phyloP scores from a whole-genome alignment of 805 yeast genomes.

The Wickerhamomyces alni region DNA sequence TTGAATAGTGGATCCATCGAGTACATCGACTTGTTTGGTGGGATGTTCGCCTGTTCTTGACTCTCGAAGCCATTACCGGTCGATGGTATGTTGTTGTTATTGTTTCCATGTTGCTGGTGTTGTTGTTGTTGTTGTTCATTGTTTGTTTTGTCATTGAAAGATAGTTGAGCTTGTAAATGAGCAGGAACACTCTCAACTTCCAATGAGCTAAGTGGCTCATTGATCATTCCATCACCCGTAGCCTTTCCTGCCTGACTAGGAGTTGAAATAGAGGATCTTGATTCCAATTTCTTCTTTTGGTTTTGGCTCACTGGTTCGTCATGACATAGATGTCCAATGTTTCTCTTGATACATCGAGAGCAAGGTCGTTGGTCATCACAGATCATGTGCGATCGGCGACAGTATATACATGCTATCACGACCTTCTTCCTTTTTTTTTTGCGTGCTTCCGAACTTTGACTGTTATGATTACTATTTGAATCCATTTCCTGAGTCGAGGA shows the following conservation, averaged over 20 bases:
- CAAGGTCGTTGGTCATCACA: slow-evolving; percentile 82
- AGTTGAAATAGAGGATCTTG: background rate
- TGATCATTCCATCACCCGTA: background rate
- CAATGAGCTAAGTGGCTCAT: slow-evolving; percentile 9
- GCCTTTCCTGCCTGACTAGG: background rate
- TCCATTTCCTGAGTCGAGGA: background rate
- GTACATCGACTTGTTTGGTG: slow-evolving; percentile 1
- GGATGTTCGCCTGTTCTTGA: background rate
- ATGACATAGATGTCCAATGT: slow-evolving; percentile 77
- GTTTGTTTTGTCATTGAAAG: background rate
- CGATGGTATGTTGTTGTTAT: no score
- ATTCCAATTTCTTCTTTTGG: slow-evolving; percentile 18
- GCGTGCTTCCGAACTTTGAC: slow-evolving; percentile 5
- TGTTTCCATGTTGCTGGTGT: background rate
- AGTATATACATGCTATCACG: slow-evolving; percentile 72
- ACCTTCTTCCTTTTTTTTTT: slow-evolving; percentile 40
- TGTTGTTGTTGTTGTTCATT: slow-evolving; percentile 3
- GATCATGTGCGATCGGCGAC: slow-evolving; percentile 90
- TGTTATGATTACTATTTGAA: background rate
- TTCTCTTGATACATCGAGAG: slow-evolving; percentile 76
- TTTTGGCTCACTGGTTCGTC: slow-evolving; percentile 23
- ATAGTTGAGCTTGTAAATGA: slow-evolving; percentile 15
- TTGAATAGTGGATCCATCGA: slow-evolving; percentile 14
- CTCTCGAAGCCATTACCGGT: background rate
- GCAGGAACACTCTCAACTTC: slow-evolving; percentile 17